phyloP scores from a whole-genome alignment of 169 alveolate species.

The Plasmodium gonderi region DNA sequence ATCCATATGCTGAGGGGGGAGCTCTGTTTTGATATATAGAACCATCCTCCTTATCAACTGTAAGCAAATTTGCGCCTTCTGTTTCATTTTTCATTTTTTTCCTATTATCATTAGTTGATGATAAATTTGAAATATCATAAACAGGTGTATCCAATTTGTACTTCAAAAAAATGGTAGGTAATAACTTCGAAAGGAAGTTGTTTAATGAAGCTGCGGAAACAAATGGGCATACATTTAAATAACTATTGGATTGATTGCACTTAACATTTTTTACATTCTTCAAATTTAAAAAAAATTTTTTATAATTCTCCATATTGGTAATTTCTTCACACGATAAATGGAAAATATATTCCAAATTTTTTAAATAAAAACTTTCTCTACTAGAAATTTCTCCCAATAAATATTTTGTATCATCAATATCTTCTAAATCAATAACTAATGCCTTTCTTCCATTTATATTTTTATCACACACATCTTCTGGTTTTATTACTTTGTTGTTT shows the following conservation, averaged over 20 bases:
- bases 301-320: slow-evolving; percentile 21
- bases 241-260: slow-evolving; percentile 49
- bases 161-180: slow-evolving; percentile 66
- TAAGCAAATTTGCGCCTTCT: neutral
- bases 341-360: slow-evolving; percentile 66
- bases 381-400: slow-evolving; percentile 2
- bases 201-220: slow-evolving; percentile 57
- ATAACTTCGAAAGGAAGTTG: slow-evolving; percentile 58
- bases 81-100: neutral
- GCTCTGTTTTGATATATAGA: neutral
- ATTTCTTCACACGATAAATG: slow-evolving; percentile 59
- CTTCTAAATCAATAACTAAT: slow-evolving; percentile 56
- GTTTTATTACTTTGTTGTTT: slow-evolving; percentile 83
- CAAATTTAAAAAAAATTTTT: slow-evolving; percentile 44
- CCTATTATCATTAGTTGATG: neutral
- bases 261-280: slow-evolving; percentile 68
- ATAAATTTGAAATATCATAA: slow-evolving; percentile 8
- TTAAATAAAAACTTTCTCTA: slow-evolving; percentile 36
- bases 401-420: slow-evolving; percentile 16
- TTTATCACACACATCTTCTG: slow-evolving; percentile 89
- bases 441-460: slow-evolving; percentile 82
- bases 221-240: slow-evolving; percentile 67
- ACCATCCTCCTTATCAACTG: neutral
- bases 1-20: neutral
- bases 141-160: slow-evolving; percentile 52